Conservation (phyloP, 148 eudicot species). For the Nepenthes mirabilis region DNA sequence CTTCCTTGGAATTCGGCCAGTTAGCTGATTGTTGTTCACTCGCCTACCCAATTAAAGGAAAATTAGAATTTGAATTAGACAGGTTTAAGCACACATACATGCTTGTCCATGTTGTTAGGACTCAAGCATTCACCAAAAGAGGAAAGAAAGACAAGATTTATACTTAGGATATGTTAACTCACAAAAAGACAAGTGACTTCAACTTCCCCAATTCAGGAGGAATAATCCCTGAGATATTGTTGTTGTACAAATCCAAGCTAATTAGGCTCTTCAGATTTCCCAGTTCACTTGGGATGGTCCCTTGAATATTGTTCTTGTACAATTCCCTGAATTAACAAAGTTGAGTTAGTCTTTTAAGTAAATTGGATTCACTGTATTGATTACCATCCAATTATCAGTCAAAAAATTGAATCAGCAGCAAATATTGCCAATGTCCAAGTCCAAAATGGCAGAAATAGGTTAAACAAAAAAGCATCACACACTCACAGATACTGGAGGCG, state of each 20-base stretch:
- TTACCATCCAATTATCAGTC: too few relatives aligned
- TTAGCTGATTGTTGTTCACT: slow-evolving; percentile 61
- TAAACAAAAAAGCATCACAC: neutral
- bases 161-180: neutral
- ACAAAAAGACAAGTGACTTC: slow-evolving; percentile 18
- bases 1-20: slow-evolving; percentile 69
- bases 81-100: neutral
- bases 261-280: slow-evolving; percentile 70
- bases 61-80: too few relatives aligned
- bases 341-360: neutral
- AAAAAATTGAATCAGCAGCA: neutral
- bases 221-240: slow-evolving; percentile 58
- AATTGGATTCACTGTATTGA: too few relatives aligned
- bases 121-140: too few relatives aligned
- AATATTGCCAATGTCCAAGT: neutral
- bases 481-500: slow-evolving; percentile 89
- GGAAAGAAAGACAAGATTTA: neutral
- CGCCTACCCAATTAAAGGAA: slow-evolving; percentile 38
- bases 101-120: too few relatives aligned
- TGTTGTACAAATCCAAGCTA: slow-evolving; percentile 77
- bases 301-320: slow-evolving; percentile 65
- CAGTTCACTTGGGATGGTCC: slow-evolving; percentile 61
- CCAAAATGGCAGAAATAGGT: neutral
- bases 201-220: slow-evolving; percentile 56
- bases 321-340: slow-evolving; percentile 50